Percentiles rank a stretch among this genome's conserved stretches.
phyloP scores from a whole-genome alignment of 1,284 basidiomycete species.

The Trichosporon faecale region DNA sequence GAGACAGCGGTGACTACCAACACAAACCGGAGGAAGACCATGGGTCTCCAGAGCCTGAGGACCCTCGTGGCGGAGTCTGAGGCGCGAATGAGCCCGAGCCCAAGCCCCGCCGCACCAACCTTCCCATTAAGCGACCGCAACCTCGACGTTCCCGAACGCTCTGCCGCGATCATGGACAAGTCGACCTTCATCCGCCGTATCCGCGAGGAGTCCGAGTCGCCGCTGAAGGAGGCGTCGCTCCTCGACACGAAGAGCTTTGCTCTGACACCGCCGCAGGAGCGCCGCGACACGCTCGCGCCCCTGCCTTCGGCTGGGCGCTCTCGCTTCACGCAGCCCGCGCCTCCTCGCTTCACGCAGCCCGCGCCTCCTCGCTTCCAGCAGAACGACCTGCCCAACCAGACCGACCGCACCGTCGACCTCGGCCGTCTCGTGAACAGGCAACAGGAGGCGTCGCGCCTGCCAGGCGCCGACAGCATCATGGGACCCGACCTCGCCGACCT shows the following conservation, averaged over 20 bases:
- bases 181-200: conserved; percentile 7
- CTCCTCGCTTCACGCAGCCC: neutral
- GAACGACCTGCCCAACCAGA: neutral
- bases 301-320: neutral
- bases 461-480: neutral
- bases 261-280: conserved; percentile 20
- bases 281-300: neutral
- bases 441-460: neutral
- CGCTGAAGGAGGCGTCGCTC: conserved; percentile 8
- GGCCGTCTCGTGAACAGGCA: neutral
- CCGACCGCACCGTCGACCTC: neutral
- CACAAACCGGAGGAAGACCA: conserved; percentile 13
- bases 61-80: conserved; percentile 3
- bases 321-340: neutral
- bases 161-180: conserved; percentile 5
- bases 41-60: neutral
- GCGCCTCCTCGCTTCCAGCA: neutral
- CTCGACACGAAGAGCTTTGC: conserved; percentile 22
- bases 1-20: conserved; percentile 22
- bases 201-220: conserved; percentile 3
- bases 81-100: conserved; percentile 3
- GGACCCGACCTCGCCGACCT: neutral
- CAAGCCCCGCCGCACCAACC: neutral
- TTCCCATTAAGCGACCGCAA: neutral
- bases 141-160: neutral